Evolutionary conservation across 164 flowering plant genomes (phyloP).

Genomic region (Tinospora cordifolia): DNA sequence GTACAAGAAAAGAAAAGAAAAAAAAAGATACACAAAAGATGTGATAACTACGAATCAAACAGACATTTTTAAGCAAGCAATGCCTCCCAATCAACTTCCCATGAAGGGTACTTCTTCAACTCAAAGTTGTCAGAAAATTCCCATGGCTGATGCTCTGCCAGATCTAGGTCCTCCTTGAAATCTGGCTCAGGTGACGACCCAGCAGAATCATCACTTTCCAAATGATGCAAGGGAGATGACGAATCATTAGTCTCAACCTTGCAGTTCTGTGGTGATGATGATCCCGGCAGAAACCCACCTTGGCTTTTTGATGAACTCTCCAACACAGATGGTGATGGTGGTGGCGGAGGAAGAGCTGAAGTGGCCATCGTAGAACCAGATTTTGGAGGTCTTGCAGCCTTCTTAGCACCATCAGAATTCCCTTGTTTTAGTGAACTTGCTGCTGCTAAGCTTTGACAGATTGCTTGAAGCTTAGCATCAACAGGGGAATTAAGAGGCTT

Average conservation of each 20-base stretch:
- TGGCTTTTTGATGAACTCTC: not conserved
- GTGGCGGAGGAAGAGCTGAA: not conserved
- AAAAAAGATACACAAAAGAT: not conserved
- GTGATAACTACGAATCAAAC: no score
- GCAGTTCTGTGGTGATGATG: conserved; percentile 1
- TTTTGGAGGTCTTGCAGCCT: not conserved
- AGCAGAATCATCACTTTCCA: conserved; percentile 41
- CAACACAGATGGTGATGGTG: not conserved
- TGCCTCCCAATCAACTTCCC: conserved; percentile 83
- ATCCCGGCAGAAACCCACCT: no score
- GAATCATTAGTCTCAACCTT: conserved; percentile 35
- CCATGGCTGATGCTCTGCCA: conserved; percentile 28
- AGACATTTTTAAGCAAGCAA: conserved; percentile 26
- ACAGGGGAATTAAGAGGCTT: conserved; percentile 70
- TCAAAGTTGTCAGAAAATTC: conserved; percentile 32
- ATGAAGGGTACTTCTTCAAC: conserved; percentile 63
- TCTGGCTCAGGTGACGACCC: conserved; percentile 61
- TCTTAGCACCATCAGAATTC: conserved; percentile 7
- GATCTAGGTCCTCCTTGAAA: conserved; percentile 44
- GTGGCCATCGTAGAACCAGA: not conserved
- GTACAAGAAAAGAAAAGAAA: conserved; percentile 4
- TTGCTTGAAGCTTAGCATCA: conserved; percentile 80
- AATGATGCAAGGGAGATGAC: conserved; percentile 16
- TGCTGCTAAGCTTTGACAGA: conserved; percentile 51
- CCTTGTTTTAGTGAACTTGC: conserved; percentile 31